Base-by-base conservation (phyloP, 2,329 filamentous ascomycete genomes). In the Colletotrichum falcatum region DNA sequence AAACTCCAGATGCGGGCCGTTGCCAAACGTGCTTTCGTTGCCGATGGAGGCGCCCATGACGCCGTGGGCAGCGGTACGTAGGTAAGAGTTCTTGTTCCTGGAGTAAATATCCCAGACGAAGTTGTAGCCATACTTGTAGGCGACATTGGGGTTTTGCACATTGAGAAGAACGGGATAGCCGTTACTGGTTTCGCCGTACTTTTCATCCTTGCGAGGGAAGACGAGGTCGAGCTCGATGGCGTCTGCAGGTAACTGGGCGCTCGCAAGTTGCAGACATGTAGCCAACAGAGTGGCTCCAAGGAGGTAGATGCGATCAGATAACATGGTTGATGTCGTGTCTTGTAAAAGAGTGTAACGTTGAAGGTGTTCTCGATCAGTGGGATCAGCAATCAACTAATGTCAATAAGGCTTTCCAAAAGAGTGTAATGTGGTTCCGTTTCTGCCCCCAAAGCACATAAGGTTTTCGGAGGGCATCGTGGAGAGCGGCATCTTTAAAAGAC, bases 41-140 rank as follows among this genome's bases (percentile, higher is more conserved):
- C 65, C 54, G 48, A 72, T 61, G 35, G 39, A 42, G 33, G 71
- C 64, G 26, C 71, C 68, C 18, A 68, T 37, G 35, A 46, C 30
- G 48, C 71, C 71, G 46, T 72, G 71, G 33, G 68, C 68, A 20
- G 66, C 69, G 26, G 69, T 71, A 33, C 69, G 65, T 39, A 70
- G 48, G 55, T 69, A 70, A 6, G 65, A 61, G 35, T 69, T 65
- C 44, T 69, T 69, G 42, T 70, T 70, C 11, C 65, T 60, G 3
- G 69, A 69, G 35, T 69, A 69, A 28, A 71, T 71, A 12, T 67
- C 59, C 71, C 71, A 72, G 18, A 67, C 67, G n/a, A 72, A 67
- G 37, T 55, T 61, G 53, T 59, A 72, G 30, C 71, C 71, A 44
- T 67, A 72, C 33, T 72, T 70, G 60, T 72, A 72, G 39, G 71